phyloP scores from a whole-genome alignment of 257 asterid species.

The Marsdenia floribunda region DNA sequence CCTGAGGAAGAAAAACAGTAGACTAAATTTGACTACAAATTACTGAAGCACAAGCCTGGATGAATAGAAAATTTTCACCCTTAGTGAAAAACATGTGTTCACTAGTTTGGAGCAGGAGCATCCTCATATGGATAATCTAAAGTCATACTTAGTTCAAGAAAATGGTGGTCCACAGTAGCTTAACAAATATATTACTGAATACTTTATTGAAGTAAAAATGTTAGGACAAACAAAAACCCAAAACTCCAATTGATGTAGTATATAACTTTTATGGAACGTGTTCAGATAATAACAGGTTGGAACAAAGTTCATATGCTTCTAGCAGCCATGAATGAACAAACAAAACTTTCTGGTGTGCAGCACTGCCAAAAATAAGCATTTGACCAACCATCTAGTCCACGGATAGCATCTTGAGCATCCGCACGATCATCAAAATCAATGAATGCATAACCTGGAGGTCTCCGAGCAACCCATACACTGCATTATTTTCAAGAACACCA shows the following conservation, averaged over 20 bases:
- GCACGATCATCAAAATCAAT: conserved; percentile 51
- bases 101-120: too few species aligned
- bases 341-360: not conserved
- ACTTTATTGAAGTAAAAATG: too few species aligned
- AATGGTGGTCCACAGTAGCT: too few species aligned
- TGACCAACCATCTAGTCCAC: conserved; percentile 43
- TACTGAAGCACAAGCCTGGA: too few species aligned
- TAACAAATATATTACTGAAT: too few species aligned
- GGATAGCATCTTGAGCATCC: conserved; percentile 56
- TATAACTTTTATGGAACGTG: not conserved
- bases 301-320: not conserved
- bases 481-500: not conserved
- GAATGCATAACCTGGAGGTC: conserved; percentile 70
- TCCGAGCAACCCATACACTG: conserved; percentile 73
- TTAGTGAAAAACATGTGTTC: too few species aligned
- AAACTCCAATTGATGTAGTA: not conserved
- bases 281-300: too few species aligned
- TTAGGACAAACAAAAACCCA: not conserved
- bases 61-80: too few species aligned
- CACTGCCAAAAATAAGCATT: not conserved
- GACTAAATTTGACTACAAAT: too few species aligned
- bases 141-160: too few species aligned
- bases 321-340: not conserved
- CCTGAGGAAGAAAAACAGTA: too few species aligned
- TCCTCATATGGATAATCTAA: too few species aligned